These are phyloP conservation scores for Neurospora sp. DNA, from an alignment of 495 filamentous ascomycete genomes.

Conservation along the genomic window DNA sequence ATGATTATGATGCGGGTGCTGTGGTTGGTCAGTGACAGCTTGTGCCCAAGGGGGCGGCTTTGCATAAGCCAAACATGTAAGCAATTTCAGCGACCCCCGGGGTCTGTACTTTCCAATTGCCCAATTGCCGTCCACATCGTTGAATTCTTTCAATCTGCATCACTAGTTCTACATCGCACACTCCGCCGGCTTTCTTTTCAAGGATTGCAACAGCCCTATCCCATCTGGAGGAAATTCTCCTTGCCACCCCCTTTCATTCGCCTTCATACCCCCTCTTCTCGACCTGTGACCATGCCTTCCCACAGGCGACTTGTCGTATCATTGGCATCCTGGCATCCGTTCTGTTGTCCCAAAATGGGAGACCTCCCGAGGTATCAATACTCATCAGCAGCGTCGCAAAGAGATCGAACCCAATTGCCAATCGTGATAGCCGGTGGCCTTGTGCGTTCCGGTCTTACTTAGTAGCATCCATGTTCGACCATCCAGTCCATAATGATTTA, in stretches of 20 bases:
- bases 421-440: not conserved
- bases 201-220: not conserved
- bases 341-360: not conserved
- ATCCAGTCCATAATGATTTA: not conserved
- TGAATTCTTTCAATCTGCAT: not conserved
- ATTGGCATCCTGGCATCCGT: not conserved
- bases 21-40: not conserved
- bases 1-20: not conserved
- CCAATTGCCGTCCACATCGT: not conserved
- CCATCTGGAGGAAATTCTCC: not conserved
- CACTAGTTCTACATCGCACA: not conserved
- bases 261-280: not conserved
- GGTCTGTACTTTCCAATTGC: not conserved
- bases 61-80: not conserved
- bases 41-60: not conserved
- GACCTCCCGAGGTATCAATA: not conserved
- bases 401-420: not conserved
- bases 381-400: not conserved
- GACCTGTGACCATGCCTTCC: not conserved
- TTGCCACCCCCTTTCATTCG: not conserved
- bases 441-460: not conserved
- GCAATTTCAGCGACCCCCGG: not conserved
- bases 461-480: not conserved
- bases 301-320: not conserved
- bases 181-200: not conserved